phyloP scores from a whole-genome alignment of 495 filamentous ascomycete genomes.

The Aspergillus biplanus region DNA sequence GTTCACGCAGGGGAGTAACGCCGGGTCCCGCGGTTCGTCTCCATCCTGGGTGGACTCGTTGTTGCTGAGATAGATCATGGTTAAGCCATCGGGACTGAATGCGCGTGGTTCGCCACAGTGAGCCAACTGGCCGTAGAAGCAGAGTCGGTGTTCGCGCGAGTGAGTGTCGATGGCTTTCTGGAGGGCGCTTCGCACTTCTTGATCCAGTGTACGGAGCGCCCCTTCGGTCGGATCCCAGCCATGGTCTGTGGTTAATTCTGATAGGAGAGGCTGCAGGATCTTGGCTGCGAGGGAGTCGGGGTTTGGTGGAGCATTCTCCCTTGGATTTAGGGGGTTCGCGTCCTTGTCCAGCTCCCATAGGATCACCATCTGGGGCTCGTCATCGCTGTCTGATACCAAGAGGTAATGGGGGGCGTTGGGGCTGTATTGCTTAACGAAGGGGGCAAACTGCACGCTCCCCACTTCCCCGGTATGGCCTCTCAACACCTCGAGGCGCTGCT shows the following conservation, averaged over 20 bases:
- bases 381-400: not conserved
- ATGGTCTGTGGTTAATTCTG: too few species aligned
- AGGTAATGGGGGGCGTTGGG: not conserved
- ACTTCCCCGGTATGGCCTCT: not conserved
- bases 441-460: not conserved
- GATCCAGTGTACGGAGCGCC: too few species aligned
- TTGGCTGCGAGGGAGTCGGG: too few species aligned
- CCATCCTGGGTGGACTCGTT: conserved; percentile 14
- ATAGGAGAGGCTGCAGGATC: too few species aligned
- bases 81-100: conserved; percentile 13
- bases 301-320: too few species aligned
- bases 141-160: conserved; percentile 7
- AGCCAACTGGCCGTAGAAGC: conserved; percentile 11
- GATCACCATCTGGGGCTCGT: not conserved
- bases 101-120: conserved; percentile 2
- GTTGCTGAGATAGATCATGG: conserved; percentile 4
- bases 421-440: not conserved
- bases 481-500: conserved; percentile 1
- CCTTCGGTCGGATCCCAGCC: too few species aligned
- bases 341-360: conserved; percentile 2
- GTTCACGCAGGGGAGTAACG: conserved; percentile 14
- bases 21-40: conserved; percentile 4
- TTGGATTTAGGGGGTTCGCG: not conserved
- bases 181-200: too few species aligned
- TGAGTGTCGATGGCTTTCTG: too few species aligned